Evolutionary conservation across 768 basidiomycete genomes (phyloP), one percentile per base, ranked within the genome.

Genomic region (Boletus sp.): DNA sequence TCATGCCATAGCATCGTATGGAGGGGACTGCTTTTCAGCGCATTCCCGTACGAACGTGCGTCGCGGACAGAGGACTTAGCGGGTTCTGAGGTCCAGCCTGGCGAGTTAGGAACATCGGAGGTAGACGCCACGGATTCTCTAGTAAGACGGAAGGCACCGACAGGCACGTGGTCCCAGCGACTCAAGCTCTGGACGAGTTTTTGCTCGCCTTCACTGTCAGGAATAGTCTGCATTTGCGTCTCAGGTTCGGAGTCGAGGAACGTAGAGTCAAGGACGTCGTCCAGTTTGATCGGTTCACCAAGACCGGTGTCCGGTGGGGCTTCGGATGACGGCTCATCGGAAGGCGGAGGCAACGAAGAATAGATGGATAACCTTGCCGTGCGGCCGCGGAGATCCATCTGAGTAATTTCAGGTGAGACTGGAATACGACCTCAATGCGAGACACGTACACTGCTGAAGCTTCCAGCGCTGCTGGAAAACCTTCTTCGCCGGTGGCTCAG

Each of bases 191-290:
- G 77, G 15, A 75, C 64, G 46, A 79, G 77, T 48, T 69, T 70
- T 7, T 74, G 73, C 39, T 72, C 72, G 43, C 56, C 60, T 35
- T 79, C 78, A 42, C 60, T 71, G 27, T 72, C 71, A 39, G 65
- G 62, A 14, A 68, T 66, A 17, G 66, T 59, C 37, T 64, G 66
- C 54, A 60, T 53, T 46, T 63, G 68, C 15, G 54, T 53, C 47
- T 78, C 77, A 17, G 74, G 77, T 47, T 85, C 85, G 0, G 79
- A 77, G 60, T 83, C 84, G 19, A 90, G 73, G 69, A 87, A 82
- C 0, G 89, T 84, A 1, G 84, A 77, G 53, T 92, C 87, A 34
- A 92, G 75, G 17, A 92, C 88, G 60, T 92, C 90, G 61, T 88
- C 82, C 21, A 92, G 77, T 56, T 72, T 73, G 34, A 82, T 77